Evolutionary conservation across 148 eudicot species (phyloP), one percentile per base, ranked within the genome.

Genomic region (Beta vulgaris): DNA sequence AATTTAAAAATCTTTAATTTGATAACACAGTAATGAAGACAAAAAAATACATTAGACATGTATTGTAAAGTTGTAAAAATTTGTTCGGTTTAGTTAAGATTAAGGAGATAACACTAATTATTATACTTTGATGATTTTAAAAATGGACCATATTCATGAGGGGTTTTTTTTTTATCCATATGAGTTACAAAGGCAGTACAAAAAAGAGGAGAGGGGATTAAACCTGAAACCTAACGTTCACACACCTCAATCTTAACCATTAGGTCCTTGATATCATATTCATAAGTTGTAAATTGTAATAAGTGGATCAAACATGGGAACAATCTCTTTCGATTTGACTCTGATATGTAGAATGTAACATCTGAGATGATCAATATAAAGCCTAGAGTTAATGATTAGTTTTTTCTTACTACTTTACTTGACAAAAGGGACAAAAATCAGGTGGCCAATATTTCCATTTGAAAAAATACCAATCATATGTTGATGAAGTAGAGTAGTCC

Each of bases 301-400:
- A 39, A 54, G 21, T 19, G 28, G 59, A 23, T 66, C 25, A 65
- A 37, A 25, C 49, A 46, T 77, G 35, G 54, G 42, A 48, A 28
- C 40, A 49, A 51, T 61, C 49, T 60, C 75, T 61, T 61, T 70
- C 29, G 75, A 77, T 70, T 71, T 62, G 71, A 77, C 79, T 61
- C n/a, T 63, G 28, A 14, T 23, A 71, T 4, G 37, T 39, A 23
- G 32, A 46, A 4, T 73, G 23, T 64, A 49, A 53, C 51, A 65
- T 78, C 42, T 54, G 37, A 37, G n/a, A 11, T 67, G 73, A 67
- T 12, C 28, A 43, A 32, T 40, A 18, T 55, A 53, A 66, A 66
- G 72, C 64, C 37, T 62, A 48, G 31, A 61, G 35, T 28, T 39
- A 19, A 67, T 76, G 46, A 65, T 65, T 46, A 62, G 51, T n/a